phyloP scores from a whole-genome alignment of 768 basidiomycete species.

The Lyophyllum atratum region DNA sequence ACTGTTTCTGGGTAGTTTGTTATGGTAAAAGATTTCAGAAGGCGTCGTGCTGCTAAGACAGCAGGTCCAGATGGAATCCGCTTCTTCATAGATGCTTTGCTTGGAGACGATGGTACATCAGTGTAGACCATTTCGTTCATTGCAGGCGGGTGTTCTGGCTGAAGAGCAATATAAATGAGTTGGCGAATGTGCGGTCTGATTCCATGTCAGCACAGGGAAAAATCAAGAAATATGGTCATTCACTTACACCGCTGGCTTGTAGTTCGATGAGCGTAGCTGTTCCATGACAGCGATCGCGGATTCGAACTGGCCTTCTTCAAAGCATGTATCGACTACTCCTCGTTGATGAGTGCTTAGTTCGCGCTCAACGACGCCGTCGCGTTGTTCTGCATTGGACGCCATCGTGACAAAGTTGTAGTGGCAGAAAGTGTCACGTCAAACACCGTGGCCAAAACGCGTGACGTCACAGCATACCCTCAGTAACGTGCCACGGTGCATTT shows the following conservation, averaged over 20 bases:
- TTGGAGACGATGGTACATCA: conserved; percentile 43
- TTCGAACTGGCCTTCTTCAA: conserved; percentile 80
- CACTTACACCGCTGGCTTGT: conserved; percentile 61
- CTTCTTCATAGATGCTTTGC: conserved; percentile 45
- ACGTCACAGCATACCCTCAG: no score
- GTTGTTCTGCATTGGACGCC: conserved; percentile 4
- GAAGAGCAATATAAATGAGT: conserved; percentile 70
- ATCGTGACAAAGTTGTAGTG: background rate
- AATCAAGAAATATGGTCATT: background rate
- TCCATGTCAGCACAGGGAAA: background rate
- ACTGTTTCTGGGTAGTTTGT: conserved; percentile 60
- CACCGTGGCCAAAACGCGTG: background rate
- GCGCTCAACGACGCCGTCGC: conserved; percentile 28
- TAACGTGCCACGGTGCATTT: no score
- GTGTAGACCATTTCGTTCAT: conserved; percentile 22
- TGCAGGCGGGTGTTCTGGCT: conserved; percentile 40
- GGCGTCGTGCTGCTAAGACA: conserved; percentile 49
- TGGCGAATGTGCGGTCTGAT: conserved; percentile 65
- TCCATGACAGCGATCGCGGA: conserved; percentile 63
- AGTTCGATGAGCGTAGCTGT: conserved; percentile 58
- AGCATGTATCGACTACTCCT: conserved; percentile 66
- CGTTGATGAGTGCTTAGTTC: conserved; percentile 52
- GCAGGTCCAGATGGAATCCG: conserved; percentile 45
- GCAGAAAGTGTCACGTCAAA: background rate
- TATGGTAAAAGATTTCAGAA: conserved; percentile 54